Conservation (phyloP, 441 rosid species). For the Gossypium lobatum region DNA sequence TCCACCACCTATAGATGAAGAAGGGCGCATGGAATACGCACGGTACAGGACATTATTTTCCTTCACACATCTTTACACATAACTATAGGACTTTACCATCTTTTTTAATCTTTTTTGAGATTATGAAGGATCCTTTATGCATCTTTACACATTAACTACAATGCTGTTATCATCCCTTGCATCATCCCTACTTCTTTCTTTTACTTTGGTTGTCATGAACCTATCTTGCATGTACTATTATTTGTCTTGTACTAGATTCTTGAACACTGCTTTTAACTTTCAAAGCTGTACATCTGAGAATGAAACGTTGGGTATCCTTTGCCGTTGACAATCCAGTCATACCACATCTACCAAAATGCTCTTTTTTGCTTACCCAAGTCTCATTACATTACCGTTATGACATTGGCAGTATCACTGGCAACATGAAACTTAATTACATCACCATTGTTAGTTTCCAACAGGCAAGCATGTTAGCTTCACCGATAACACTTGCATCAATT, state of each 20-base stretch:
- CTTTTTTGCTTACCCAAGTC: neutral
- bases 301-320: neutral
- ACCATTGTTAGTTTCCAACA: neutral
- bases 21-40: conserved; percentile 62
- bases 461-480: neutral
- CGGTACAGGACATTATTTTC: conserved; percentile 29
- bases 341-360: neutral
- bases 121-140: neutral
- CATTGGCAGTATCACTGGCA: neutral
- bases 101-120: neutral
- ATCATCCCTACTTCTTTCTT: neutral
- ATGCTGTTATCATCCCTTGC: neutral
- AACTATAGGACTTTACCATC: neutral
- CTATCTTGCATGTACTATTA: neutral
- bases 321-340: neutral
- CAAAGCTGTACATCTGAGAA: neutral
- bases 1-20: conserved; percentile 81
- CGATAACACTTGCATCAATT: neutral
- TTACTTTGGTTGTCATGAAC: neutral
- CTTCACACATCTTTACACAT: neutral
- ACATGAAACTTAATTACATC: neutral
- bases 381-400: neutral
- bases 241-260: neutral
- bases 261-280: neutral
- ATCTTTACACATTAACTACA: neutral